Percentiles rank a stretch among this genome's conserved stretches.
phyloP scores from a whole-genome alignment of 805 yeast genomes.

The Saccharomycopsis babjevae region DNA sequence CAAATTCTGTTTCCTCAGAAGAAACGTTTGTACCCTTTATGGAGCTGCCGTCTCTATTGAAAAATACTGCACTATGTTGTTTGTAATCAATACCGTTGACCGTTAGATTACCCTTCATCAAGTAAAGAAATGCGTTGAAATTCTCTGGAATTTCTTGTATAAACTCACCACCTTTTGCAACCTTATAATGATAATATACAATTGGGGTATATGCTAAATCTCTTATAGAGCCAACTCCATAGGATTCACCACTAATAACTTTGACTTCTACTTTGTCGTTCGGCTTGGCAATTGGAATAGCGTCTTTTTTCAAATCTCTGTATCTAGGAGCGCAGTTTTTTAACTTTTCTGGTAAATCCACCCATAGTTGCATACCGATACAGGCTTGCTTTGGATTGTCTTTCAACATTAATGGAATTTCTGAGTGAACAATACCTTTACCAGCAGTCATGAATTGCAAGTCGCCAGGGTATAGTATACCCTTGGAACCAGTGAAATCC shows the following conservation, averaged over 20 bases:
- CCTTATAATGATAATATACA: slow-evolving; percentile 54
- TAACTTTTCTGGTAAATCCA: slow-evolving; percentile 58
- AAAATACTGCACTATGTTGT: slow-evolving; percentile 46
- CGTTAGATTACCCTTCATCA: slow-evolving; percentile 48
- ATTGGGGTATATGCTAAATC: slow-evolving; percentile 80
- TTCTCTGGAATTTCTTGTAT: slow-evolving; percentile 47
- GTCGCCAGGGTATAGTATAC: slow-evolving; percentile 71
- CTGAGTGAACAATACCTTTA: slow-evolving; percentile 75
- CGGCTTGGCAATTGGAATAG: slow-evolving; percentile 52
- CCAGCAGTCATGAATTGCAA: slow-evolving; percentile 94
- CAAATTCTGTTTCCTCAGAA: slow-evolving; percentile 42
- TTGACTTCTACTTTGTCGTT: slow-evolving; percentile 54
- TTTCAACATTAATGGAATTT: slow-evolving; percentile 59
- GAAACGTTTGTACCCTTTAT: slow-evolving; percentile 43
- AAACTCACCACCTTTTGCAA: slow-evolving; percentile 57
- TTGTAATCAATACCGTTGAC: slow-evolving; percentile 35
- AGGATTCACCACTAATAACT: slow-evolving; percentile 69
- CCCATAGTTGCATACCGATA: slow-evolving; percentile 81
- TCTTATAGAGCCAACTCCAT: slow-evolving; percentile 63
- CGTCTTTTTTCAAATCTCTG: slow-evolving; percentile 37
- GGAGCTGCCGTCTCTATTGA: slow-evolving; percentile 58
- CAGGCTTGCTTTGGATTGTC: slow-evolving; percentile 39
- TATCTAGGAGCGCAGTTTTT: slow-evolving; percentile 65
- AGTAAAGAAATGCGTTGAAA: slow-evolving; percentile 62
- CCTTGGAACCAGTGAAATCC: slow-evolving; percentile 77